phyloP scores from a whole-genome alignment of 352 stramenopile species.

The Thalassiosira livingstoniorum region DNA sequence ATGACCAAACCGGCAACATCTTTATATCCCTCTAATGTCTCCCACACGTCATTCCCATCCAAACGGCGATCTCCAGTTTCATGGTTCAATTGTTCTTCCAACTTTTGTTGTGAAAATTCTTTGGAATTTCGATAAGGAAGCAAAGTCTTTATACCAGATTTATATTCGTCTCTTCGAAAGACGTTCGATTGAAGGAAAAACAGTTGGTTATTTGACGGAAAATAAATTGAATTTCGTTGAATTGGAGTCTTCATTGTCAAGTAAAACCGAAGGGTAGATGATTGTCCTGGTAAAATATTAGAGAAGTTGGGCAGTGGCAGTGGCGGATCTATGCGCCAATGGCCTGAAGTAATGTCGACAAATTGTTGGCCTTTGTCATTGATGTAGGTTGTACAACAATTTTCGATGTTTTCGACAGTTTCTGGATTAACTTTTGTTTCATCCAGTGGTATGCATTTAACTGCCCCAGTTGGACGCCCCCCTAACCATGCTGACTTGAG shows the following conservation, averaged over 20 bases:
- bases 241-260: slow-evolving; percentile 57
- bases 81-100: slow-evolving; percentile 70
- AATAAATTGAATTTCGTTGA: slow-evolving; percentile 62
- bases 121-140: slow-evolving; percentile 51
- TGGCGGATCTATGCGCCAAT: slow-evolving; percentile 68
- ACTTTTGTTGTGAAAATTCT: slow-evolving; percentile 50
- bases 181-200: slow-evolving; percentile 66
- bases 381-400: slow-evolving; percentile 54
- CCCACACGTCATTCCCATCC: slow-evolving; percentile 73
- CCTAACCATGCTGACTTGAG: slow-evolving; percentile 29
- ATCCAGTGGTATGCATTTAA: slow-evolving; percentile 31
- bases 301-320: slow-evolving; percentile 27
- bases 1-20: slow-evolving; percentile 67
- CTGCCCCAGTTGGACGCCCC: slow-evolving; percentile 32
- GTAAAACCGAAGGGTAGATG: slow-evolving; percentile 61
- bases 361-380: slow-evolving; percentile 59
- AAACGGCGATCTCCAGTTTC: slow-evolving; percentile 74
- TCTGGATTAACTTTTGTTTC: neutral
- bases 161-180: slow-evolving; percentile 63
- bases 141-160: slow-evolving; percentile 44
- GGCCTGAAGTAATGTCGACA: slow-evolving; percentile 53
- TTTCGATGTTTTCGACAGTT: neutral
- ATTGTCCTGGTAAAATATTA: slow-evolving; percentile 60
- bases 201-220: slow-evolving; percentile 56
- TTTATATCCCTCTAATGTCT: slow-evolving; percentile 64